These are phyloP conservation scores for Ganoderma boninense DNA, from an alignment of 1,284 basidiomycete species.

Conservation along the genomic window DNA sequence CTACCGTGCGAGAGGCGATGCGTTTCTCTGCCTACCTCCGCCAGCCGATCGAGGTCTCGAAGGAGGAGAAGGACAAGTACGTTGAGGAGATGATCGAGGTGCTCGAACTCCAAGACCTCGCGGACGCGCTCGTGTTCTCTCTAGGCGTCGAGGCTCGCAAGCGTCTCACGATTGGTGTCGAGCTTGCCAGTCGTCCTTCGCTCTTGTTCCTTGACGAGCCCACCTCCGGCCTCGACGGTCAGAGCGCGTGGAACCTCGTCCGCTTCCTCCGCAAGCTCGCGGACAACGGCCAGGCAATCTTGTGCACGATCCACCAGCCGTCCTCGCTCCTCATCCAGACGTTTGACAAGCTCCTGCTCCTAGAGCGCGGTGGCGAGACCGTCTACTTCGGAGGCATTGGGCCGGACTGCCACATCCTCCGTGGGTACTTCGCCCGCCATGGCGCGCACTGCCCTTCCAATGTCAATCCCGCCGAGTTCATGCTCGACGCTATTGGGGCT, in stretches of 20 bases:
- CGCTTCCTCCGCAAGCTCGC: constrained; percentile 87
- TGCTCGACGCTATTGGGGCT: constrained; percentile 50
- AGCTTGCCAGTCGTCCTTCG: constrained; percentile 85
- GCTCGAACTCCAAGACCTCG: constrained; percentile 70
- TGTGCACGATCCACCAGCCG: constrained; percentile 83
- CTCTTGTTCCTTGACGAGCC: constrained; percentile 75
- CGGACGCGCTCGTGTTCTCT: constrained; percentile 69
- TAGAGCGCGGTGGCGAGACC: constrained; percentile 72
- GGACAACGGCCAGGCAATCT: constrained; percentile 85
- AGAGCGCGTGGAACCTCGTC: constrained; percentile 86
- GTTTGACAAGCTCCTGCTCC: constrained; percentile 78
- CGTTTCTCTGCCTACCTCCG: constrained; percentile 90
- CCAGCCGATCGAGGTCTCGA: constrained; percentile 79
- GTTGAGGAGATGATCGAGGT: constrained; percentile 81
- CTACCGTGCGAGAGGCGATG: constrained; percentile 90
- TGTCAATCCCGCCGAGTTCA: constrained; percentile 51
- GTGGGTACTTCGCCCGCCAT: constrained; percentile 73
- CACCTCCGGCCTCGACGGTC: constrained; percentile 71
- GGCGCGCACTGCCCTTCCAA: constrained; percentile 71
- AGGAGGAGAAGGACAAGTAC: constrained; percentile 85
- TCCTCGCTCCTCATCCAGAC: constrained; percentile 71
- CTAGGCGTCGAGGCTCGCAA: constrained; percentile 85
- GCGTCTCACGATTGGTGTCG: constrained; percentile 89
- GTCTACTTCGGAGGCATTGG: constrained; percentile 88
- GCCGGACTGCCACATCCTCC: constrained; percentile 64